phyloP scores from a whole-genome alignment of 306 rosid genomes.

The Vigna unguiculata region DNA sequence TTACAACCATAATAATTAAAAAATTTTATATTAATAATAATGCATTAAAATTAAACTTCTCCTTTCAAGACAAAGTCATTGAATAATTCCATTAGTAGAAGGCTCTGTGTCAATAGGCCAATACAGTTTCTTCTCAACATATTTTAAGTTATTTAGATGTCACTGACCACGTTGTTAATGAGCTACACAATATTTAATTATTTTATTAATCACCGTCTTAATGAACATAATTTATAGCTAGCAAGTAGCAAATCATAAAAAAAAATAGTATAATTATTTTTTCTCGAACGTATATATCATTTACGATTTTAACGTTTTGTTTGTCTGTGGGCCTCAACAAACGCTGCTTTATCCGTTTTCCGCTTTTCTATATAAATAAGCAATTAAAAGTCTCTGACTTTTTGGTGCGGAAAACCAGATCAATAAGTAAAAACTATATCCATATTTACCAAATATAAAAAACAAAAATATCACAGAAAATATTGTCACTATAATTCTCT shows the following conservation, averaged over 20 bases:
- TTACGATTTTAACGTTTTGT: constrained; percentile 4
- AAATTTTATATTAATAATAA: background rate
- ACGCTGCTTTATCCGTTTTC: background rate
- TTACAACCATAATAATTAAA: no score
- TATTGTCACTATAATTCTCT: no score
- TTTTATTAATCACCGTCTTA: background rate
- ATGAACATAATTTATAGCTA: background rate
- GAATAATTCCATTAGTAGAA: background rate
- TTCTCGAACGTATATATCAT: background rate
- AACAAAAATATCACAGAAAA: no score
- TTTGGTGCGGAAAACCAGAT: background rate
- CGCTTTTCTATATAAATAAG: background rate
- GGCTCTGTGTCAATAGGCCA: background rate
- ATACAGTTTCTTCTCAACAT: background rate
- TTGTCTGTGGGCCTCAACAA: background rate
- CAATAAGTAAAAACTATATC: no score
- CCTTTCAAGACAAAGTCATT: background rate
- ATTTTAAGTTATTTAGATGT: background rate
- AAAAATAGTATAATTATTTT: no score
- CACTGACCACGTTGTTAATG: background rate
- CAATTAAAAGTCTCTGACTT: background rate
- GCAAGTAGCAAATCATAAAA: background rate
- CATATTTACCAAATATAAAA: background rate
- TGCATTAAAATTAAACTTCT: background rate
- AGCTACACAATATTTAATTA: background rate